phyloP scores from a whole-genome alignment of 148 eudicot genomes.

The Spergularia bocconei region DNA sequence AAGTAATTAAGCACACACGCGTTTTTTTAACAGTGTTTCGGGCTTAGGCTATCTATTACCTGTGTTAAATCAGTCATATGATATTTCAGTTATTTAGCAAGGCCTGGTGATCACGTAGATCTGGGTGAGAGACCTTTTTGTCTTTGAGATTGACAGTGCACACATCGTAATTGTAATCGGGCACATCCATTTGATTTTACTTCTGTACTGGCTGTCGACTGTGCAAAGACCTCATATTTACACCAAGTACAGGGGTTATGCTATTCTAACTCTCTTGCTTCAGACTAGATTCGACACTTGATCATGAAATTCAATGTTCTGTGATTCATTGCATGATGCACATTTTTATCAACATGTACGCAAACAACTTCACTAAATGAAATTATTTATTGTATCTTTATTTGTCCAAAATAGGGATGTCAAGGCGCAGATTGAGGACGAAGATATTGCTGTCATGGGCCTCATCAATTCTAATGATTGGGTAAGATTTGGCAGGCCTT shows the following conservation, averaged over 20 bases:
- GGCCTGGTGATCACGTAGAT: not conserved
- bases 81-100: not conserved
- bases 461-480: conserved; percentile 65
- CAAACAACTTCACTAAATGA: not conserved
- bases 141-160: not conserved
- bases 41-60: not conserved
- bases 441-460: conserved; percentile 58
- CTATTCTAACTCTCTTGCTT: not conserved
- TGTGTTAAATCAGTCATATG: not conserved
- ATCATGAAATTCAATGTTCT: not conserved
- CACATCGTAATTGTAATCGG: not conserved
- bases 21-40: not conserved
- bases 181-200: not conserved
- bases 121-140: not conserved
- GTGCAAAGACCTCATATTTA: not conserved
- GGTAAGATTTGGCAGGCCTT: conserved; percentile 38
- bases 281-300: no score
- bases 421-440: conserved; percentile 66
- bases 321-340: not conserved
- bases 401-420: conserved; percentile 48
- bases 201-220: no score
- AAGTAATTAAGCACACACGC: not conserved
- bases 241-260: not conserved
- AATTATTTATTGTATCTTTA: not conserved
- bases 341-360: not conserved